Conservation (phyloP, 305 asterid species). For the Nicotiana rustica region DNA sequence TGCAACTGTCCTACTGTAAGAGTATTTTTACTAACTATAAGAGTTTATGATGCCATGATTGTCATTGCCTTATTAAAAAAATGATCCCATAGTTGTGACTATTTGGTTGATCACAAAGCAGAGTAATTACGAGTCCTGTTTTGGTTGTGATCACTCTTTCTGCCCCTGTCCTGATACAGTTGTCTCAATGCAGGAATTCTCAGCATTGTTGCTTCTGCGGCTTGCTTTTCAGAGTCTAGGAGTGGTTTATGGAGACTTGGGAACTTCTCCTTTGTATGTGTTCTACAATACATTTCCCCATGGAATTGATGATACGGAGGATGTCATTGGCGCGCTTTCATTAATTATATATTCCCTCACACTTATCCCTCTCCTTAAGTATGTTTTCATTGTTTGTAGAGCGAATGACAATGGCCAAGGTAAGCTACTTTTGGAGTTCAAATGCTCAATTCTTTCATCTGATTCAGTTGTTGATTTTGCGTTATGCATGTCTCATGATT, state of each 20-base stretch:
- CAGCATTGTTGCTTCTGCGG: constrained; percentile 79
- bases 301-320: constrained; percentile 80
- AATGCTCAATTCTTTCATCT: neutral
- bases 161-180: constrained; percentile 28
- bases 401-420: constrained; percentile 99
- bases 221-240: constrained; percentile 99
- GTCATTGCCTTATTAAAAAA: neutral
- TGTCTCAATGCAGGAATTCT: constrained; percentile 68
- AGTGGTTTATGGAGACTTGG: constrained; percentile 97
- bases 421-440: constrained; percentile 40
- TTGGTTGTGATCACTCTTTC: constrained; percentile 27
- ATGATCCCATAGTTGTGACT: constrained; percentile 23
- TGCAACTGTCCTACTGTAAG: neutral
- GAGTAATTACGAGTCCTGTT: constrained; percentile 23
- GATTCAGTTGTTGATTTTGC: neutral
- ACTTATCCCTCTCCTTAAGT: constrained; percentile 93
- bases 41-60: constrained; percentile 20
- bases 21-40: neutral
- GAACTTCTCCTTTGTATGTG: constrained; percentile 97
- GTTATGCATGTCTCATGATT: neutral
- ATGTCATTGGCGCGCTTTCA: constrained; percentile 92
- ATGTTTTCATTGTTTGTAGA: constrained; percentile 93
- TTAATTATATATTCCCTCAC: constrained; percentile 93
- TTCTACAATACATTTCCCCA: constrained; percentile 94
- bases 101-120: constrained; percentile 14